Percentiles rank a stretch among this genome's conserved stretches.
phyloP scores from a whole-genome alignment of 768 basidiomycete genomes.

The Boletus rex-veris region DNA sequence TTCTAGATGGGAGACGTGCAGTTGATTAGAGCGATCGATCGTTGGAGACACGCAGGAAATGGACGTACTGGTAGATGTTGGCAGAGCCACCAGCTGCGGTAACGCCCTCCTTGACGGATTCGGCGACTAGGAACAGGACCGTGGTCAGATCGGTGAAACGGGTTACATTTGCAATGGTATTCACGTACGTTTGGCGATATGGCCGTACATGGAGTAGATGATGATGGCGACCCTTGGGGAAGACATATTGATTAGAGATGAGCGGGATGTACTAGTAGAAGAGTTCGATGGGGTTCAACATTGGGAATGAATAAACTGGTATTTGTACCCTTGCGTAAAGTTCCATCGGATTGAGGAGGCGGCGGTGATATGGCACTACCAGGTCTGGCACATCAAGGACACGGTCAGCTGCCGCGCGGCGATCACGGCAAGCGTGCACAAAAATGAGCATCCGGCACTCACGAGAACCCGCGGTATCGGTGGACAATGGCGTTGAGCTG shows the following conservation, averaged over 20 bases:
- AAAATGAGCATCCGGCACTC: constrained; percentile 11
- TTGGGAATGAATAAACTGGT: background rate
- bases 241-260: constrained; percentile 30
- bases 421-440: constrained; percentile 3
- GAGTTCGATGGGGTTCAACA: background rate
- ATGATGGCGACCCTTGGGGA: constrained; percentile 63
- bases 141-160: too few relatives aligned
- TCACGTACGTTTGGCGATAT: constrained; percentile 56
- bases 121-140: constrained; percentile 48
- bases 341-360: background rate
- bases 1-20: constrained; percentile 36
- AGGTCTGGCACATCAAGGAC: constrained; percentile 10
- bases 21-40: background rate
- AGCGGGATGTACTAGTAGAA: background rate
- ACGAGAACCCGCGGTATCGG: constrained; percentile 10
- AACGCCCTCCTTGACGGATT: constrained; percentile 46
- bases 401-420: background rate
- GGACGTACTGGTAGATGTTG: constrained; percentile 52
- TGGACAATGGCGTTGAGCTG: too few relatives aligned
- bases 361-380: background rate
- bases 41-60: background rate
- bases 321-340: constrained; percentile 9
- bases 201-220: constrained; percentile 76
- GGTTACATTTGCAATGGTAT: constrained; percentile 14
- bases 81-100: constrained; percentile 46